These are phyloP conservation scores for Fusarium scirpi DNA, from an alignment of 2,329 filamentous ascomycete species.

Conservation along the genomic window DNA sequence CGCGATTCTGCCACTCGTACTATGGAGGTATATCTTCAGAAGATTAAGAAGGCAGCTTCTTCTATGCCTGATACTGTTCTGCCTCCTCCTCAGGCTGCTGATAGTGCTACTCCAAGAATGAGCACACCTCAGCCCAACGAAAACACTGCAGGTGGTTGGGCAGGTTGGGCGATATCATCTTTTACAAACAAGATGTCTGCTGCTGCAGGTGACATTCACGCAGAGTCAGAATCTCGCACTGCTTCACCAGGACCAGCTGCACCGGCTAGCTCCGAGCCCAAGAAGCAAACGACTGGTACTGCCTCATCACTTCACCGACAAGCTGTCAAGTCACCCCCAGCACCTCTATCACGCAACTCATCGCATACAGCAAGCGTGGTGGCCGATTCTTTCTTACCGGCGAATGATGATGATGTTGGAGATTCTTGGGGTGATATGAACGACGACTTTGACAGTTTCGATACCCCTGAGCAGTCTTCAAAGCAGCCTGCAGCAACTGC, in stretches of 20 bases:
- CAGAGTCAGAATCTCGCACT: slow-evolving; percentile 59
- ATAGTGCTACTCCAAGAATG: slow-evolving; percentile 75
- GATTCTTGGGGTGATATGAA: slow-evolving; percentile 83
- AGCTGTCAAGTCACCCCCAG: slow-evolving; percentile 65
- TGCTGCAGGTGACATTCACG: slow-evolving; percentile 87
- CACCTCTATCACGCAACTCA: slow-evolving; percentile 60
- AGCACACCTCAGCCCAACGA: slow-evolving; percentile 79
- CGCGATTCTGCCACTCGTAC: slow-evolving; percentile 93
- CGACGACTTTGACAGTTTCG: slow-evolving; percentile 61
- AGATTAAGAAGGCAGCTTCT: slow-evolving; percentile 81
- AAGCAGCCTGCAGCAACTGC: slow-evolving; percentile 48
- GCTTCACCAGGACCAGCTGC: slow-evolving; percentile 57
- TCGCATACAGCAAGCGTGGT: slow-evolving; percentile 59
- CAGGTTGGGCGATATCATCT: slow-evolving; percentile 97
- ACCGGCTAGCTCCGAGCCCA: slow-evolving; percentile 55
- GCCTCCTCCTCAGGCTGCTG: slow-evolving; percentile 70
- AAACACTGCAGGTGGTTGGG: slow-evolving; percentile 69
- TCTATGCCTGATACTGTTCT: slow-evolving; percentile 84
- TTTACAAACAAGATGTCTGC: slow-evolving; percentile 94
- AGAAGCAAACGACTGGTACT: slow-evolving; percentile 60
- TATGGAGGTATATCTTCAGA: slow-evolving; percentile 85
- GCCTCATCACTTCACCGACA: slow-evolving; percentile 72
- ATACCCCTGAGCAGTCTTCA: slow-evolving; percentile 48
- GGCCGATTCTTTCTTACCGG: slow-evolving; percentile 65
- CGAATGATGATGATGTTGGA: slow-evolving; percentile 69